Evolutionary conservation across 2,329 filamentous ascomycete species (phyloP).

Genomic region (Beauveria bassiana): DNA sequence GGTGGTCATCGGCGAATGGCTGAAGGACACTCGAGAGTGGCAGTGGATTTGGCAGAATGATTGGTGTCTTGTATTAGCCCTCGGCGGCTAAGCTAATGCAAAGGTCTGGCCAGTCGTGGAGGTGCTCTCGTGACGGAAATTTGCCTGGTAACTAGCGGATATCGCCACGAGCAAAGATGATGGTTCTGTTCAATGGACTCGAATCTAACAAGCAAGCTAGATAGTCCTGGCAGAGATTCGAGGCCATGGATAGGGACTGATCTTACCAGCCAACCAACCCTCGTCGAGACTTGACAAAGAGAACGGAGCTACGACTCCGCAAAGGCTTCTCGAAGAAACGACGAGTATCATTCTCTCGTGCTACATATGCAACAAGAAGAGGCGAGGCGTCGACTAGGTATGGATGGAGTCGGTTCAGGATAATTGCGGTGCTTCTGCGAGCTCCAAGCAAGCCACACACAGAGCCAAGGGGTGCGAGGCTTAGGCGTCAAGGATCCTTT

Average conservation of each 20-base stretch:
- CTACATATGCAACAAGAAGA: background rate
- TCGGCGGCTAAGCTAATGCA: background rate
- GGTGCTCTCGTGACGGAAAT: background rate
- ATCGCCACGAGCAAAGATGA: background rate
- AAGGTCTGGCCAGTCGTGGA: background rate
- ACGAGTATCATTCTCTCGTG: slow-evolving; percentile 3
- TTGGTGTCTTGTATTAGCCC: background rate
- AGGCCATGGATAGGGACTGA: background rate
- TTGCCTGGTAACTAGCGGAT: background rate
- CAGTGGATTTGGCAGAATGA: background rate
- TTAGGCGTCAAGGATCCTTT: background rate
- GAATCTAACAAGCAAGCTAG: background rate
- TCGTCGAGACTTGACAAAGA: slow-evolving; percentile 3
- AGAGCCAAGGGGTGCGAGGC: background rate
- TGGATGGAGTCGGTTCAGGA: background rate
- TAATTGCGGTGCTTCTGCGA: background rate
- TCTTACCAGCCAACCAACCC: background rate
- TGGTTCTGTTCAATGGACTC: background rate
- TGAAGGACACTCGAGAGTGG: background rate
- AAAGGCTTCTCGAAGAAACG: background rate
- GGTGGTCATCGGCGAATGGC: background rate
- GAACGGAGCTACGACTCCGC: background rate
- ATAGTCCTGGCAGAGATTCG: background rate
- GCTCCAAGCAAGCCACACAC: slow-evolving; percentile 1
- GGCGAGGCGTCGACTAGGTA: background rate